These are phyloP conservation scores for Rhamnella rubrinervis DNA, from an alignment of 331 rosid genomes.

Conservation along the genomic window DNA sequence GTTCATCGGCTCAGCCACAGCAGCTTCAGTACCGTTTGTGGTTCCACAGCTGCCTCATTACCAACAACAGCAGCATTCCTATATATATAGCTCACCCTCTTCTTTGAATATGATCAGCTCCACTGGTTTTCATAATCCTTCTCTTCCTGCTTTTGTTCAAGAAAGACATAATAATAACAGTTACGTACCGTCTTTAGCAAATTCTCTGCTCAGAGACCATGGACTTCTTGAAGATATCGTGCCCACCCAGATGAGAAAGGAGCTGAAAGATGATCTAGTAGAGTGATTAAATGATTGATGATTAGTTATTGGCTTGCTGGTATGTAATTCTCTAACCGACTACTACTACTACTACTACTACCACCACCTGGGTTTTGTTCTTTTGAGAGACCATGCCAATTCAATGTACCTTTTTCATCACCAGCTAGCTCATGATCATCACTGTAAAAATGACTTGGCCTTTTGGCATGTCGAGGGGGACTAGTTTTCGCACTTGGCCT, in stretches of 20 bases:
- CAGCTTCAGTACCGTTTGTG: neutral
- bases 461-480: slow-evolving; percentile 14
- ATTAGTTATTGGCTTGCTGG: slow-evolving; percentile 1
- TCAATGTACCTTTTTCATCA: too few species aligned
- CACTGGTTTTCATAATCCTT: slow-evolving; percentile 13
- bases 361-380: slow-evolving; percentile 2
- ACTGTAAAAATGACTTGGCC: slow-evolving; percentile 8
- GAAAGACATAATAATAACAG: slow-evolving; percentile 10
- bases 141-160: slow-evolving; percentile 30
- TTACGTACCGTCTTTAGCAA: slow-evolving; percentile 16
- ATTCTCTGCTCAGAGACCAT: slow-evolving; percentile 42
- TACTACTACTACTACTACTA: neutral
- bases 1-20: slow-evolving; percentile 14
- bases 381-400: too few species aligned
- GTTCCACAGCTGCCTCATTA: slow-evolving; percentile 23
- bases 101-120: slow-evolving; percentile 21
- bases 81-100: slow-evolving; percentile 36
- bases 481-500: slow-evolving; percentile 18
- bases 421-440: too few species aligned
- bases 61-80: slow-evolving; percentile 34
- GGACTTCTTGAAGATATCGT: slow-evolving; percentile 87
- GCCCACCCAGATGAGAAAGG: slow-evolving; percentile 48
- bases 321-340: slow-evolving; percentile 29
- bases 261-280: slow-evolving; percentile 21
- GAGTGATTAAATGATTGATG: neutral